Evolutionary conservation across 1,139 yeast genomes (phyloP).

Genomic region (Nakaseomyces nivariensis): DNA sequence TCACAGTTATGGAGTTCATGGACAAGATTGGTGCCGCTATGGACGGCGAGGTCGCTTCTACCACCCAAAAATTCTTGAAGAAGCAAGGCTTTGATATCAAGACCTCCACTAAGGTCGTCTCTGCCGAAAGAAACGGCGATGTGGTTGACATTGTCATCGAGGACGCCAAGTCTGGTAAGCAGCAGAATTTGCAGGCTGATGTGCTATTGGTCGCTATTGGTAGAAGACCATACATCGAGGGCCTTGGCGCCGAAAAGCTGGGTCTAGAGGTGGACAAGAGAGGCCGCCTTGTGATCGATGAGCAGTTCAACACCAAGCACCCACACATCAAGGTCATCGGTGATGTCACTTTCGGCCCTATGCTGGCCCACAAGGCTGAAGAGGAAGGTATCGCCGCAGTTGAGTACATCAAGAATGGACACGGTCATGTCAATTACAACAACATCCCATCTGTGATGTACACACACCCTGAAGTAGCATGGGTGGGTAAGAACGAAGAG

Average conservation of each 20-base stretch:
- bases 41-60: slow-evolving; percentile 92
- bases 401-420: slow-evolving; percentile 85
- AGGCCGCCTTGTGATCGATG: slow-evolving; percentile 91
- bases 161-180: slow-evolving; percentile 77
- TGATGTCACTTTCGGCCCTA: slow-evolving; percentile 96
- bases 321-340: slow-evolving; percentile 96
- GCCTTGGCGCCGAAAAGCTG: slow-evolving; percentile 77
- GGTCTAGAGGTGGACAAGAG: slow-evolving; percentile 85
- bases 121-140: slow-evolving; percentile 84
- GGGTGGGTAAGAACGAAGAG: slow-evolving; percentile 97
- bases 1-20: slow-evolving; percentile 88
- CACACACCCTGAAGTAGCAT: slow-evolving; percentile 98
- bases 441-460: slow-evolving; percentile 98
- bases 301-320: slow-evolving; percentile 83
- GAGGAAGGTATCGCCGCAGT: slow-evolving; percentile 99
- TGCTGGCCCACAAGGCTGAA: slow-evolving; percentile 99
- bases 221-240: slow-evolving; percentile 93
- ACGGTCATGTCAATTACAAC: slow-evolving; percentile 96
- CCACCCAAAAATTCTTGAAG: slow-evolving; percentile 76
- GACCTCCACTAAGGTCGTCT: slow-evolving; percentile 81
- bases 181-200: slow-evolving; percentile 76
- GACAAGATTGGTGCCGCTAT: slow-evolving; percentile 89
- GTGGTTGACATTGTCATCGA: slow-evolving; percentile 80
- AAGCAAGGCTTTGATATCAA: slow-evolving; percentile 95
- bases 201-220: slow-evolving; percentile 95